Evolutionary conservation across 352 stramenopile genomes (phyloP), one percentile per base, ranked within the genome.

Genomic region (Phytophthora europaea): DNA sequence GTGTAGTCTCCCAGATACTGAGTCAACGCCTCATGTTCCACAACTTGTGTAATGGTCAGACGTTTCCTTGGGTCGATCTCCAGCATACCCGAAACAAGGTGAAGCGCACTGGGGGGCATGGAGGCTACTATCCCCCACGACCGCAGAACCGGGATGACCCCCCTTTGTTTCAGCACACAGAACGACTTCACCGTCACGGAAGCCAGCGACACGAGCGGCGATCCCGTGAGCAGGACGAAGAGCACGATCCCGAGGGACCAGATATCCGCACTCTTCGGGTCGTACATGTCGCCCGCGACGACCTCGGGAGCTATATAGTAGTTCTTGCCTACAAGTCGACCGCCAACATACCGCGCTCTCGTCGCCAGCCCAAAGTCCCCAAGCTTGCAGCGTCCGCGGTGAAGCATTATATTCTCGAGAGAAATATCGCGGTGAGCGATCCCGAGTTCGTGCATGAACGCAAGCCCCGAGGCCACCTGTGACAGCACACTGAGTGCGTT

Each of bases 301-400:
- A 87, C 73, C 66, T 89, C 81, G 0, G 79, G 81, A 2, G 80
- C 82, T 77, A 85, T 89, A 65, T 87, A 87, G 75, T 84, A 87
- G 59, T 80, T 78, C 60, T 88, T 88, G 45, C 81, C 81, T 20
- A 82, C 78, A 22, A 65, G 65, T 34, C 72, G 63, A 1, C 71
- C 65, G 51, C 65, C 68, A 18, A 31, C 62, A 2, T 34, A 18
- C 18, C 6, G 34, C 5, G 55, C 48, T 45, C 70, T 67, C 20
- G 72, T 78, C n/a, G 73, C 73, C 10, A 89, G 77, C 1, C 82
- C 82, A 60, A 84, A 87, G 63, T 89, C 82, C 18, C 77, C 75
- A 10, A 89, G 58, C 65, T 86, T 86, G 64, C 74, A 84, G 22
- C 62, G 58, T 1, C 75, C 75, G 12, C 59, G 70, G n/a, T 84